Evolutionary conservation across 2,329 filamentous ascomycete species (phyloP).

Genomic region (Penicillium sp.): DNA sequence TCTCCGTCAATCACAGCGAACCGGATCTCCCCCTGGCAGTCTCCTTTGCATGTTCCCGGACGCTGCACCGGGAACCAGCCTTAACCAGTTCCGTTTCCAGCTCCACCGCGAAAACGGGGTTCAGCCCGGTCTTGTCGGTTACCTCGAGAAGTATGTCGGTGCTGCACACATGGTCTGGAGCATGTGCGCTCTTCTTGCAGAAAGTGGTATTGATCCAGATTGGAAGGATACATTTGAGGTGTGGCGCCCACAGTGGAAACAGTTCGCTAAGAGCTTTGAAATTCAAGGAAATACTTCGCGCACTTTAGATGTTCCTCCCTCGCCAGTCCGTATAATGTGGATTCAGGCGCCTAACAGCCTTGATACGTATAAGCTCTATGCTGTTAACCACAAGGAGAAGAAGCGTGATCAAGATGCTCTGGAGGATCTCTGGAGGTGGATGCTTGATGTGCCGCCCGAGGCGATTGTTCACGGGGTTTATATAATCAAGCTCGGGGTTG

Average conservation of each 20-base stretch:
- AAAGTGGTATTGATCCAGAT: neutral
- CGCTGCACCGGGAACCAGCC: neutral
- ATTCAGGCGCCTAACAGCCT: neutral
- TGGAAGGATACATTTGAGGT: constrained; percentile 1
- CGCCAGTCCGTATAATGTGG: neutral
- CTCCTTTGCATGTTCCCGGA: neutral
- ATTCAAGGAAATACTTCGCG: neutral
- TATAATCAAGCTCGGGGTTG: neutral
- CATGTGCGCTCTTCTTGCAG: constrained; percentile 2
- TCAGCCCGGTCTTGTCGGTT: neutral
- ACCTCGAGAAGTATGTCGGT: neutral
- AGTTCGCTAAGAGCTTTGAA: neutral
- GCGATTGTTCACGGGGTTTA: neutral
- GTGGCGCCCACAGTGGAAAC: neutral
- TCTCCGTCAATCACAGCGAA: neutral
- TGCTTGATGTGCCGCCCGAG: neutral
- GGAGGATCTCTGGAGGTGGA: neutral
- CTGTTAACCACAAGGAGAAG: neutral
- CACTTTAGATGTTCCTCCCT: neutral
- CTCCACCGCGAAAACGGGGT: neutral
- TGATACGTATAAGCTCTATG: neutral
- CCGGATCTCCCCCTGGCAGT: neutral
- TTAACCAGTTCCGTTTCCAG: constrained; percentile 5
- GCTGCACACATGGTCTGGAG: constrained; percentile 1
- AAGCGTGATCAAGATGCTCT: neutral